phyloP scores from a whole-genome alignment of 2,329 filamentous ascomycete species.

The Botryosphaeria dothidea region DNA sequence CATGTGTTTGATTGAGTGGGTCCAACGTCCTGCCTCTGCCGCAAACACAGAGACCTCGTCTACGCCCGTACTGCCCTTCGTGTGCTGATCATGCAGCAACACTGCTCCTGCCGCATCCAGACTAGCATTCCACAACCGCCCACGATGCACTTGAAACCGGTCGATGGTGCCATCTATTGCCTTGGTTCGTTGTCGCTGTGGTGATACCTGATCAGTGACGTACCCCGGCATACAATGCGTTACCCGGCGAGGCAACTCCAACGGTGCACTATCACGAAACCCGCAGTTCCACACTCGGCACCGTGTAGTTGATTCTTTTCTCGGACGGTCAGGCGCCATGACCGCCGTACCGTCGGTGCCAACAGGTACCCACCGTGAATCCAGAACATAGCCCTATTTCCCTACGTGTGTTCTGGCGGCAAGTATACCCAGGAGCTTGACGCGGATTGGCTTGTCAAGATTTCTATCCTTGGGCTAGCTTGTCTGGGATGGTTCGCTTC shows the following conservation, averaged over 20 bases:
- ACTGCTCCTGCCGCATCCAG: neutral
- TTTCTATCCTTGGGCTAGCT: neutral
- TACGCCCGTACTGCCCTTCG: neutral
- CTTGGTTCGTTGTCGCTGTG: neutral
- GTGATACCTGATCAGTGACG: neutral
- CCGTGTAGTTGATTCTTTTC: neutral
- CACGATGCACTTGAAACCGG: neutral
- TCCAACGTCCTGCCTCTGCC: neutral
- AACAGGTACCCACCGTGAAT: neutral
- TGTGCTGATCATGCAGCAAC: neutral
- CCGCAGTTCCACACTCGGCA: neutral
- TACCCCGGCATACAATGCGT: neutral
- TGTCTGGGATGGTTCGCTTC: neutral
- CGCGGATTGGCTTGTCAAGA: neutral
- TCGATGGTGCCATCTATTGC: neutral
- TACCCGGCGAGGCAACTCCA: neutral
- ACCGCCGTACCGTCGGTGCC: neutral
- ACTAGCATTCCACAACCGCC: neutral
- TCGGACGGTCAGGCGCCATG: neutral
- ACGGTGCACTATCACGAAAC: neutral
- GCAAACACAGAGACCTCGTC: neutral
- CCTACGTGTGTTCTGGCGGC: neutral
- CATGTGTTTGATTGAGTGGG: slow-evolving; percentile 1
- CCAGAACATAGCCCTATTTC: neutral
- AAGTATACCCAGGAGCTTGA: neutral